Conservation (phyloP, 352 stramenopile genomes). For the Phytophthora europaea region DNA sequence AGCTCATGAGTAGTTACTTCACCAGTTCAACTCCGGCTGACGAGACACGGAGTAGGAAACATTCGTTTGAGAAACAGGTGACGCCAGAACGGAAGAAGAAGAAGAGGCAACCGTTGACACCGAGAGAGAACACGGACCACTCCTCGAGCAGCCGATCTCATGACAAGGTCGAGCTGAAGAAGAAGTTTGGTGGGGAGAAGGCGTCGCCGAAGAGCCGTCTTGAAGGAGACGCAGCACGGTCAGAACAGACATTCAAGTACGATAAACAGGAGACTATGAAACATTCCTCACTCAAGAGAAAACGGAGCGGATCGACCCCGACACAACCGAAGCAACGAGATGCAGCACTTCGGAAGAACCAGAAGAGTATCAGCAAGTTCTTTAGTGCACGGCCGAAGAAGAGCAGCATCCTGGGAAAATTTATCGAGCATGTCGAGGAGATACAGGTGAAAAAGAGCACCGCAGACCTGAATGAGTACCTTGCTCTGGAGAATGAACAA, state of each 20-base stretch:
- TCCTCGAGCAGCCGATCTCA: slow-evolving; percentile 3
- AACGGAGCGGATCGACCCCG: slow-evolving; percentile 18
- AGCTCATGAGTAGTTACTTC: slow-evolving; percentile 44
- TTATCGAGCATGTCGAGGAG: slow-evolving; percentile 44
- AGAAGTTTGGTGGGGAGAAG: slow-evolving; percentile 11
- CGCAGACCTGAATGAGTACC: slow-evolving; percentile 41
- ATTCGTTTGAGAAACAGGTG: slow-evolving; percentile 11
- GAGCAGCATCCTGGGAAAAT: slow-evolving; percentile 36
- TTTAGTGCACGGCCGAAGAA: slow-evolving; percentile 36
- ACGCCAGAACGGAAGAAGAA: slow-evolving; percentile 8
- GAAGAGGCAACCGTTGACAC: slow-evolving; percentile 28
- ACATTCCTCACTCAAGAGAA: slow-evolving; percentile 30
- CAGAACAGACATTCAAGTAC: slow-evolving; percentile 10
- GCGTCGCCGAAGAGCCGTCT: slow-evolving; percentile 2
- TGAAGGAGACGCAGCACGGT: slow-evolving; percentile 18
- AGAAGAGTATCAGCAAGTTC: slow-evolving; percentile 34
- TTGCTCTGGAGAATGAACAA: slow-evolving; percentile 40
- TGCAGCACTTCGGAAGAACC: neutral
- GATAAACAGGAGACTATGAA: slow-evolving; percentile 16
- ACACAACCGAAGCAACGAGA: slow-evolving; percentile 1
- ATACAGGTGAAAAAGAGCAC: slow-evolving; percentile 35
- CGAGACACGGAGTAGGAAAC: slow-evolving; percentile 16
- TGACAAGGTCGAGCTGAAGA: slow-evolving; percentile 18
- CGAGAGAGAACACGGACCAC: slow-evolving; percentile 19
- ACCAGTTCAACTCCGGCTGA: slow-evolving; percentile 17